Evolutionary conservation across 1,139 yeast genomes (phyloP).

Genomic region (Taphrina deformans): DNA sequence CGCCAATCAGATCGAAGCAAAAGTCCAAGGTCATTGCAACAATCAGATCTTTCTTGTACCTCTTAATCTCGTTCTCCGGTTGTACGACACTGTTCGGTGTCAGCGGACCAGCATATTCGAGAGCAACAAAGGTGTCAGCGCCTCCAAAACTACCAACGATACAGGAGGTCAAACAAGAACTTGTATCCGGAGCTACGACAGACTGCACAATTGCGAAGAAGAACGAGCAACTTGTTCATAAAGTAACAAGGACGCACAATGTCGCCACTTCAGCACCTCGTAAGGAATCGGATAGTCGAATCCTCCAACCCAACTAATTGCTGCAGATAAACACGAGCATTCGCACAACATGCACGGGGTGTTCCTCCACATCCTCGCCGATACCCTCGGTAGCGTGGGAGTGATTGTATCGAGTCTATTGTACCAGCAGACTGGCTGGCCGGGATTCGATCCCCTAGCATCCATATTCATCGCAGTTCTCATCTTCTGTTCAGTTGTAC

Average conservation of each 20-base stretch:
- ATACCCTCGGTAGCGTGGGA: conserved; percentile 93
- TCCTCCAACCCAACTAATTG: not conserved
- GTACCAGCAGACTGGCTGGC: conserved; percentile 51
- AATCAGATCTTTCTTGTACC: not conserved
- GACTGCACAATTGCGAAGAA: too few species aligned
- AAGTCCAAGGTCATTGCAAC: not conserved
- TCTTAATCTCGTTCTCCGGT: not conserved
- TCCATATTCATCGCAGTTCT: conserved; percentile 80
- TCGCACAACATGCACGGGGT: conserved; percentile 95
- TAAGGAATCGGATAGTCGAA: not conserved
- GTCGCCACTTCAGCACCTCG: not conserved
- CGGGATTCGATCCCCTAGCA: conserved; percentile 86
- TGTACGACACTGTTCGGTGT: not conserved
- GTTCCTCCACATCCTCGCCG: conserved; percentile 87
- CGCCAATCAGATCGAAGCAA: too few species aligned
- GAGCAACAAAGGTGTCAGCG: not conserved
- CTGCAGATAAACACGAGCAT: conserved; percentile 40
- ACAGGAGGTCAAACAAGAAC: not conserved
- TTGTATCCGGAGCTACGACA: not conserved
- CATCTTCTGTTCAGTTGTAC: conserved; percentile 78
- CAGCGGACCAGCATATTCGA: not conserved
- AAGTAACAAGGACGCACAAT: too few species aligned
- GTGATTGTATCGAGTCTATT: conserved; percentile 80
- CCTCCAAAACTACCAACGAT: not conserved
- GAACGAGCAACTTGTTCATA: too few species aligned